A percentile compares a stretch with the other conserved stretches of the same genome.
phyloP scores from a whole-genome alignment of 352 stramenopile genomes.

The Pythium angustatum region DNA sequence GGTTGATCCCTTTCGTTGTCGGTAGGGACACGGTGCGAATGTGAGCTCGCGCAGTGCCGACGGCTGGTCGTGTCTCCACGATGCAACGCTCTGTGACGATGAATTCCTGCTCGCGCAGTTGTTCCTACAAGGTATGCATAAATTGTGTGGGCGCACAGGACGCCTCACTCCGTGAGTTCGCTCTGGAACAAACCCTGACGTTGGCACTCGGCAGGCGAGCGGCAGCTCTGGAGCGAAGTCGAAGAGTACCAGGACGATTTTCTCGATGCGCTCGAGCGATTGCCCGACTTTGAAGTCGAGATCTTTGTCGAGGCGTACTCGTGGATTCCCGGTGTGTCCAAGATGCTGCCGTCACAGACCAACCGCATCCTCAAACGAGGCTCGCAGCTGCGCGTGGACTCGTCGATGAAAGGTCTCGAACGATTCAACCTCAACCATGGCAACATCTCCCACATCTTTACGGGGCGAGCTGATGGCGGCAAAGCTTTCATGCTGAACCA shows the following conservation, averaged over 20 bases:
- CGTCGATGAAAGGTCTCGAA: slow-evolving; percentile 72
- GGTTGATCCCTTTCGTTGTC: not conserved
- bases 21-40: slow-evolving; percentile 42
- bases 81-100: slow-evolving; percentile 73
- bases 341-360: slow-evolving; percentile 74
- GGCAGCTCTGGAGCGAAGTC: slow-evolving; percentile 55
- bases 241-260: slow-evolving; percentile 54
- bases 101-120: slow-evolving; percentile 72
- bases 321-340: slow-evolving; percentile 81
- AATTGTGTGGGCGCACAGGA: not conserved
- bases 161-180: too few relatives aligned
- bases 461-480: slow-evolving; percentile 32
- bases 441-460: slow-evolving; percentile 70
- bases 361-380: slow-evolving; percentile 73
- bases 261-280: slow-evolving; percentile 55
- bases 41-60: slow-evolving; percentile 39
- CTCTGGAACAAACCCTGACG: too few relatives aligned
- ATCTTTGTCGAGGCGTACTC: slow-evolving; percentile 80
- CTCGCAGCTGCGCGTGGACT: slow-evolving; percentile 68
- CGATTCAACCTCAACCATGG: slow-evolving; percentile 77
- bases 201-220: too few relatives aligned
- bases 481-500: slow-evolving; percentile 67
- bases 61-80: slow-evolving; percentile 78
- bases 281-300: slow-evolving; percentile 81
- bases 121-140: slow-evolving; percentile 42